phyloP scores from a whole-genome alignment of 2,329 filamentous ascomycete species.

The Cercospora sojina region DNA sequence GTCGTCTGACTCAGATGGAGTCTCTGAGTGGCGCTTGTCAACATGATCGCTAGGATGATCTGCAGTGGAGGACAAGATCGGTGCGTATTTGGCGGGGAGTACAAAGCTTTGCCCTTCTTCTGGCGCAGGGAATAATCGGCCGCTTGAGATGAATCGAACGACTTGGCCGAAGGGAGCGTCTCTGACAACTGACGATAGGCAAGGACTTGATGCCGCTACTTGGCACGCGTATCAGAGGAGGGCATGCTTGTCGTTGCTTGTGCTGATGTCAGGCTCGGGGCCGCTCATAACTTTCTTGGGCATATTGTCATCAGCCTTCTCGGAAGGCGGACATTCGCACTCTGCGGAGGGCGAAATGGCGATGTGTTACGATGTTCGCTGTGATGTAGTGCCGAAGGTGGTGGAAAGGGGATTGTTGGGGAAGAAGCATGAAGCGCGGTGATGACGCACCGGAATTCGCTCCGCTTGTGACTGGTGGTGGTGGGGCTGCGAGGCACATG shows the following conservation, averaged over 20 bases:
- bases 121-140: slow-evolving; percentile 4
- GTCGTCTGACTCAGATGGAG: background rate
- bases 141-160: background rate
- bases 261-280: background rate
- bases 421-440: background rate
- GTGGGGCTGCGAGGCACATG: slow-evolving; percentile 1
- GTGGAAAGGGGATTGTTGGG: background rate
- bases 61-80: background rate
- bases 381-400: background rate
- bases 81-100: slow-evolving; percentile 5
- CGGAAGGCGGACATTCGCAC: background rate
- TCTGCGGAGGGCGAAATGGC: background rate
- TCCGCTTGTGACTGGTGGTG: background rate
- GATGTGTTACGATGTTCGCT: background rate
- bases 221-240: background rate
- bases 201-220: background rate
- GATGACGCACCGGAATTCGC: background rate
- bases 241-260: background rate
- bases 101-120: slow-evolving; percentile 13
- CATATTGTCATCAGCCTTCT: background rate
- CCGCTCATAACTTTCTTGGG: background rate
- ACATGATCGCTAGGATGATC: background rate
- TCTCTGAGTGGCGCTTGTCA: background rate
- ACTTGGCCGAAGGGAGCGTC: slow-evolving; percentile 9
- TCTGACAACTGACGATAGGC: background rate